Base-by-base conservation (phyloP, 73 alveolate species). In the Stentor coeruleus region DNA sequence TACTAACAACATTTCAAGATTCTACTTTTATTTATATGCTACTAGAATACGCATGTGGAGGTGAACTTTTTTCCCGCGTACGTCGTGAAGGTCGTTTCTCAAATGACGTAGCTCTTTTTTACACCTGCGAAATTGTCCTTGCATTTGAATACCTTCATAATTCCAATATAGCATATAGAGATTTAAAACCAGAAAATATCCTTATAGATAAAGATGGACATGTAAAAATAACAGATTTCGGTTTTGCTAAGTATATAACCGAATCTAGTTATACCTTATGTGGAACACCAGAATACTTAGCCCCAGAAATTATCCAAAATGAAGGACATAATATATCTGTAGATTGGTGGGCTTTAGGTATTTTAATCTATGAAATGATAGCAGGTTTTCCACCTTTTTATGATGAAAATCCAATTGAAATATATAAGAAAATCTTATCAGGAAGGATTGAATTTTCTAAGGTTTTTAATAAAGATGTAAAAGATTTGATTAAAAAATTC, bases 291-390 rank as follows among this genome's bases (percentile, higher is more conserved):
- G 98, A 91, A 73, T 93, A 91, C 79, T 79, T 91, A 14, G 98
- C 98, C 3, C 98, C 98, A 4, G 98, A 93, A 76, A 93, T 93
- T 41, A 82, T 88, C 76, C 73, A 82, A 72, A 81, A 85, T 35
- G 84, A 80, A 38, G 98, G 98, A 11, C 92, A 93, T 84, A 89
- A 89, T 30, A 88, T 85, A 74, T 82, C 83, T 59, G 98, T 91
- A 0, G 98, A 93, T 76, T 91, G 94, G 94, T 93, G 98, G 98
- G 98, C 98, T 35, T 90, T 88, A 3, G 98, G 98, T 11, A 89
- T 93, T 28, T 87, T 93, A 11, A 59, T 93, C n/a, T 93, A 85
- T 81, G 98, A 93, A 82, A 91, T 93, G 95, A 87, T 91, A 58
- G 95, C 95, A 30, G 98, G 98, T 81, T 84, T 88, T 81, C 96